Base-by-base conservation (phyloP, 176 grass and related monocot species). In the Oryza punctata region DNA sequence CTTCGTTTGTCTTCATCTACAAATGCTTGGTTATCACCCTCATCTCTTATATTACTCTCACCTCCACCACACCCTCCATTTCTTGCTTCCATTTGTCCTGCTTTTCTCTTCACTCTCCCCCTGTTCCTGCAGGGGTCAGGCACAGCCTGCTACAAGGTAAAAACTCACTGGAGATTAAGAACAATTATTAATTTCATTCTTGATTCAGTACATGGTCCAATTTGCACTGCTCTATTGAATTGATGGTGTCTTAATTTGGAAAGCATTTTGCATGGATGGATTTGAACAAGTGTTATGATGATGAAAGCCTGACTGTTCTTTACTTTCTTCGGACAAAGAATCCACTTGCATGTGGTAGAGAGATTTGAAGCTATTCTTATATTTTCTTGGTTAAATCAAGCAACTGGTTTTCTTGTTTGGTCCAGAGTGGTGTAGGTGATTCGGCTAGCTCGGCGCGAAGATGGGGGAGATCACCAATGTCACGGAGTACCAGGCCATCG, bases 401-500 rank as follows among this genome's bases (percentile, higher is more conserved):
- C 18, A 15, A 33, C 25, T 6, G 33, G 33, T 3, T 52, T 23
- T 32, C 15, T 67, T 86, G 33, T 66, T 81, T 73, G 70, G 19
- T 73, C 41, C 75, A 63, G 63, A 69, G 32, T 3, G n/a, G 59
- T 78, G 81, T 27, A 35, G 75, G 75, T 40, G 73, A 81, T 28
- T 80, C 5, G 57, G 46, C 14, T 25, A 67, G 33, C 23, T 54
- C 21, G 11, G 5, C 21, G 30, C 4, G 1, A 23, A 69, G 63
- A 90, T 90, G 87, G 84, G 85, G 86, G 91, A 91, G 89, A 83
- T 96, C 77, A 99, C 96, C 78, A 99, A 99, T 85, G 93, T 99
- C 75, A 90, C 12, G 66, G 96, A 96, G 91, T 99, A 96, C 77
- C 80, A 99, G 85, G 83, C 82, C 70, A 96, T 99, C 46, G 96